Base-by-base conservation (phyloP, 768 basidiomycete genomes). In the Kwoniella bestiolae region DNA sequence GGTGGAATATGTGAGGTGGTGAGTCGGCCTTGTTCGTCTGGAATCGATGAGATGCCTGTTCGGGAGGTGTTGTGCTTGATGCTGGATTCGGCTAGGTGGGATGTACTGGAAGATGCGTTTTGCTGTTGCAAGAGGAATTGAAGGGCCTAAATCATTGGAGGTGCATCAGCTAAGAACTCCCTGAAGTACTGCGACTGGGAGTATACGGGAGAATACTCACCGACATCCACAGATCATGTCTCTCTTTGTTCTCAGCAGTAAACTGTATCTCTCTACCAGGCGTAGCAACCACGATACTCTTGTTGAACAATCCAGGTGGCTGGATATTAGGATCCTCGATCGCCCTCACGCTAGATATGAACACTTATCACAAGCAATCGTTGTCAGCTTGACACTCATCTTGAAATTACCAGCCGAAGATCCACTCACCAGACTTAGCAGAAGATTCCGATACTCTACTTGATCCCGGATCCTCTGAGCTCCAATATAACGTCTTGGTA, bases 401-500 rank as follows among this genome's bases (percentile, higher is more conserved):
- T n/a, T n/a, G n/a, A 41, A 61, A 68, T 25, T 63, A 29, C 1
- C 18, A 47, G 29, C 21, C 21, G 8, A 61, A 60, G 70, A 6
- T 44, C 26, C 3, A 87, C 94, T 72, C 82, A 97, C 95, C 93
- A 80, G 92, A 94, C 87, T 96, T 97, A 14, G 95, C 91, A 79
- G 90, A 94, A 7, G 92, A 92, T 83, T 97, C 94, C 1, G 89
- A 87, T 18, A 92, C 91, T 71, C 88, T 88, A 41, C 87, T 87
- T 26, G 91, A 91, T 29, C 92, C 94, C 55, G 95, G 96, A 82
- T 98, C 95, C 9, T 89, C 87, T 18, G 91, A 89, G 75, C 92
- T 92, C 96, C 96, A 99, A 81, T 98, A 97, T 64, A 99, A 76
- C 4, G 94, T 97, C 84, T 92, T 92, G 44, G 94, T 98, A 79